phyloP scores from a whole-genome alignment of 2,329 filamentous ascomycete species.

The Colletotrichum lentis region DNA sequence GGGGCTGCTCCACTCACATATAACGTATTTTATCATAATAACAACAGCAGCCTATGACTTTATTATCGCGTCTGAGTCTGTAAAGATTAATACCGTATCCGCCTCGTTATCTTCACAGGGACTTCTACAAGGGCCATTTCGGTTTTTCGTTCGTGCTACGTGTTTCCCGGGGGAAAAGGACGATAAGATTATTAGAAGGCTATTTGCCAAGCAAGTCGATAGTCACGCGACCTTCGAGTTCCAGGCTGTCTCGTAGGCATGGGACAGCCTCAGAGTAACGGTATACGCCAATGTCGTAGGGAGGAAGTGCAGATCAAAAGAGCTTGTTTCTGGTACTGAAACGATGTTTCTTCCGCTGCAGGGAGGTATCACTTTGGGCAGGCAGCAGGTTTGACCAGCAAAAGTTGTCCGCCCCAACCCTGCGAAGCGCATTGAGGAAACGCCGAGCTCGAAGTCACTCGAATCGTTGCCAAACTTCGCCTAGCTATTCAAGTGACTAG shows the following conservation, averaged over 20 bases:
- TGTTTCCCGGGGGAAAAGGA: not conserved
- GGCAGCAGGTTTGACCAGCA: slow-evolving; percentile 24
- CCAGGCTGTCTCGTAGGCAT: slow-evolving; percentile 24
- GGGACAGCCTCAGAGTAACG: not conserved
- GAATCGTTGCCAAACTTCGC: too few relatives aligned
- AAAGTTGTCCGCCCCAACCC: not conserved
- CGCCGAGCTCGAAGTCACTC: too few relatives aligned
- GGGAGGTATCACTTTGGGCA: not conserved
- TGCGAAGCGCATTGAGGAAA: too few relatives aligned
- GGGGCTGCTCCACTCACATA: not conserved
- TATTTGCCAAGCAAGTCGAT: not conserved
- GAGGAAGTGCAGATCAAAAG: slow-evolving; percentile 43
- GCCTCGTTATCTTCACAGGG: not conserved
- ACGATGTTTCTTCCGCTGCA: not conserved
- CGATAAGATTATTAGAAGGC: not conserved
- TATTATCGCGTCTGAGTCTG: not conserved
- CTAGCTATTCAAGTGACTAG: too few relatives aligned
- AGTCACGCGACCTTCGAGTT: not conserved
- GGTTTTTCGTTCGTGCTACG: not conserved
- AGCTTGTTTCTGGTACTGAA: not conserved
- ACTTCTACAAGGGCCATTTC: not conserved
- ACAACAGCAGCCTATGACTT: not conserved
- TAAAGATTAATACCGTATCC: not conserved
- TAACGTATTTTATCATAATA: not conserved
- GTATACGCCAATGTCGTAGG: slow-evolving; percentile 40